Conservation (phyloP, 768 basidiomycete species). For the Neoboletus magnificus region DNA sequence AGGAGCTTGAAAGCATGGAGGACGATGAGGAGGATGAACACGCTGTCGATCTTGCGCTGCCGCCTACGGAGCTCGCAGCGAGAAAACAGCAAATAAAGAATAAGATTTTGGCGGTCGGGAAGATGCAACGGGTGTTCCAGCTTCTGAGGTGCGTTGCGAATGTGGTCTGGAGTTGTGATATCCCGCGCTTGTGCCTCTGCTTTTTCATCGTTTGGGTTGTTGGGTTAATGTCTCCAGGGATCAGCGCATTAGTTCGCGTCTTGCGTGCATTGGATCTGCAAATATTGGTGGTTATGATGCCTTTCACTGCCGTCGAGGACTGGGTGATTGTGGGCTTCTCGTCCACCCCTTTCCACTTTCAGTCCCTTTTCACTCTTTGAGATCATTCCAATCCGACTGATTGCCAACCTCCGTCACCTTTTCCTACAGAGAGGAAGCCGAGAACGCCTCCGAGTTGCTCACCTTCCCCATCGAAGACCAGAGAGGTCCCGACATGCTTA, state of each 20-base stretch:
- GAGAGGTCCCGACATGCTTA: slow-evolving; percentile 53
- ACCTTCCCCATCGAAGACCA: slow-evolving; percentile 35
- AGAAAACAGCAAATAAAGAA: slow-evolving; percentile 81
- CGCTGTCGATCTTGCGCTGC: slow-evolving; percentile 27
- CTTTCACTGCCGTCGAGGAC: not conserved
- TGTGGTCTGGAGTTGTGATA: not conserved
- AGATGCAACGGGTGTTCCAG: slow-evolving; percentile 88
- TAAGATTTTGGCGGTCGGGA: slow-evolving; percentile 90
- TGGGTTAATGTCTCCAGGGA: not conserved
- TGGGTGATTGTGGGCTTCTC: not conserved
- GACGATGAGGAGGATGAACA: slow-evolving; percentile 35
- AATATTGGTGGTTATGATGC: not conserved
- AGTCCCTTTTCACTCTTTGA: not conserved
- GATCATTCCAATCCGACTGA: not conserved
- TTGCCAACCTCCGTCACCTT: not conserved
- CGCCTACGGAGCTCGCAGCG: slow-evolving; percentile 44
- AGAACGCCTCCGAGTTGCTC: slow-evolving; percentile 68
- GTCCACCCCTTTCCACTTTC: no score
- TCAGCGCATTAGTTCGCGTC: no score
- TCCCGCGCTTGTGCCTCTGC: not conserved
- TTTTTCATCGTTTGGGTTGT: not conserved
- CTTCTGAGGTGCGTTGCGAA: slow-evolving; percentile 67
- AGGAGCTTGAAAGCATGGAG: slow-evolving; percentile 79
- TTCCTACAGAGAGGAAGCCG: slow-evolving; percentile 64
- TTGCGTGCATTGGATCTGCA: not conserved